These are phyloP conservation scores for Exophiala oligosperma DNA, from an alignment of 2,329 filamentous ascomycete genomes.

Conservation along the genomic window DNA sequence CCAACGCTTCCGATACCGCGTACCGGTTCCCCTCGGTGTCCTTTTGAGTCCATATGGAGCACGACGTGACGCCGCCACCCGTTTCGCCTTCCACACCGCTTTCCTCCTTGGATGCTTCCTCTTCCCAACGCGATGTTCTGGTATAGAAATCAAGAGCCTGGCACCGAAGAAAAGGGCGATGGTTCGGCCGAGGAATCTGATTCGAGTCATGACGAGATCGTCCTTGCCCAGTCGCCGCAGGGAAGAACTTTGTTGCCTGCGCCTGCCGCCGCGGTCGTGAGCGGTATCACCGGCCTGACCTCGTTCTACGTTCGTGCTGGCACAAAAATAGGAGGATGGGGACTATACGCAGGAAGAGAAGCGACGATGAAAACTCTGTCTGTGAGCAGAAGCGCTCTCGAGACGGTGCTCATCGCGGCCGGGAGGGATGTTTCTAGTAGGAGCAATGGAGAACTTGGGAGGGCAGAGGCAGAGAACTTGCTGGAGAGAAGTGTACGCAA, in stretches of 20 bases:
- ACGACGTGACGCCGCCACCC: constrained; percentile 12
- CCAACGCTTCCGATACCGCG: constrained; percentile 5
- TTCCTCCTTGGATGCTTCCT: not conserved
- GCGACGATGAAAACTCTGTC: constrained; percentile 48
- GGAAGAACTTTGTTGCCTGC: constrained; percentile 42
- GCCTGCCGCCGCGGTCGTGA: constrained; percentile 46
- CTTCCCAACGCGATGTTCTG: constrained; percentile 17
- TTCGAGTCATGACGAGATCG: constrained; percentile 8
- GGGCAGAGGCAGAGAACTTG: constrained; percentile 44
- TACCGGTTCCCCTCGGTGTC: constrained; percentile 5
- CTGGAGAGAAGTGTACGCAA: constrained; percentile 45
- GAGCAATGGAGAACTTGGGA: constrained; percentile 50
- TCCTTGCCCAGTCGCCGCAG: constrained; percentile 17
- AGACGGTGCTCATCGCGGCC: constrained; percentile 44
- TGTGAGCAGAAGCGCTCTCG: constrained; percentile 46
- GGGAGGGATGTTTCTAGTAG: constrained; percentile 44
- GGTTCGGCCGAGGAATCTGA: constrained; percentile 9
- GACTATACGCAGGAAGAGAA: constrained; percentile 44
- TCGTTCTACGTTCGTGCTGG: constrained; percentile 46
- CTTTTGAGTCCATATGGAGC: constrained; percentile 14
- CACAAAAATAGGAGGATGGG: constrained; percentile 44
- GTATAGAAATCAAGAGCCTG: constrained; percentile 13
- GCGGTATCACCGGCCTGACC: constrained; percentile 45
- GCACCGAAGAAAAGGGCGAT: constrained; percentile 5
- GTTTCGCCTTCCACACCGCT: constrained; percentile 12